A percentile compares a stretch with the other conserved stretches of the same genome.
Evolutionary conservation across 1,284 basidiomycete species (phyloP).

Genomic region (Microbotryomycetes sp.): DNA sequence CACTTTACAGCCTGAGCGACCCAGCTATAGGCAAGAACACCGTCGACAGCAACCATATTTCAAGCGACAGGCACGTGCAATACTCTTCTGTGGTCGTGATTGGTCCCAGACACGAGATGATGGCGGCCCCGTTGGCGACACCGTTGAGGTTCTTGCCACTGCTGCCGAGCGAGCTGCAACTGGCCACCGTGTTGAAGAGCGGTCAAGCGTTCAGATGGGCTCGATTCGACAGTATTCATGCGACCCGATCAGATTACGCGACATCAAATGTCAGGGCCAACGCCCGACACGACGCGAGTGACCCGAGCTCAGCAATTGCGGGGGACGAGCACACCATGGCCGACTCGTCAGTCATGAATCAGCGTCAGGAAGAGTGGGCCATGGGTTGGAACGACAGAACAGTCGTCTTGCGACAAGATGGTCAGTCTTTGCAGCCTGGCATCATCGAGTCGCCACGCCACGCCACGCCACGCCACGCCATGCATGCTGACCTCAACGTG

Average conservation of each 20-base stretch:
- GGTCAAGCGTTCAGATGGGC: conserved; percentile 39
- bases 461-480: background rate
- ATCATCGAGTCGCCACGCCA: background rate
- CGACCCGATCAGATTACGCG: conserved; percentile 2
- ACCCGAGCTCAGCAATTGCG: conserved; percentile 3
- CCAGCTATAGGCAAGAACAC: too few relatives aligned
- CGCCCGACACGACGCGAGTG: background rate
- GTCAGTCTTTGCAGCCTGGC: conserved; percentile 19
- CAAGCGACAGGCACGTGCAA: too few relatives aligned
- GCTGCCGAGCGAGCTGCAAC: conserved; percentile 31
- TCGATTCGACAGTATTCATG: conserved; percentile 3
- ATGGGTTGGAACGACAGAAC: conserved; percentile 35
- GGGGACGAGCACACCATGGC: background rate
- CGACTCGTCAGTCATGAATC: background rate
- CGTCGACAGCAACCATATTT: too few relatives aligned
- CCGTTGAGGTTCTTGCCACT: conserved; percentile 36
- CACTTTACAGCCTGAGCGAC: too few relatives aligned
- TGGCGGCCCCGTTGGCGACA: conserved; percentile 31
- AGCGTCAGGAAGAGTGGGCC: conserved; percentile 31
- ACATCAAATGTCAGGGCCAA: conserved; percentile 1
- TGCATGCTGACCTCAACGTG: background rate
- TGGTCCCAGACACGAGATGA: too few relatives aligned
- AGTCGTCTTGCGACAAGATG: conserved; percentile 36
- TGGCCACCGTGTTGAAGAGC: conserved; percentile 30
- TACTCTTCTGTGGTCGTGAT: too few relatives aligned